Base-by-base conservation (phyloP, 805 yeast genomes). In the Jamesozyma piceae region DNA sequence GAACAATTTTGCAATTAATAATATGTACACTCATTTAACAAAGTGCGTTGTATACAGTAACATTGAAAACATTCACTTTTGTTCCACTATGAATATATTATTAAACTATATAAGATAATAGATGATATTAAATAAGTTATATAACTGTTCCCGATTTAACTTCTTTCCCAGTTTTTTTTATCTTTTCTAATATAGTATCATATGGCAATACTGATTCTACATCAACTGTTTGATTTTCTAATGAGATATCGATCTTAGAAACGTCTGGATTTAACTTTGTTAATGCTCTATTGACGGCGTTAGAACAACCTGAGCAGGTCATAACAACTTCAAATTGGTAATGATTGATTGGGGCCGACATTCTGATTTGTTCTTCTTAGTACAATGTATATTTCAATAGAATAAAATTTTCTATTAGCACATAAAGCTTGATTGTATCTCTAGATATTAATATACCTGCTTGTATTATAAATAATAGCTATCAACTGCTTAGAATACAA, bases 81-180 rank as follows among this genome's bases (percentile, higher is more conserved):
- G n/a, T n/a, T n/a, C n/a, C n/a, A n/a, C n/a, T n/a, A n/a, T n/a
- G n/a, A n/a, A n/a, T n/a, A n/a, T n/a, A n/a, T n/a, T n/a, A n/a
- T n/a, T n/a, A n/a, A n/a, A n/a, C n/a, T n/a, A n/a, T n/a, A n/a
- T n/a, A n/a, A n/a, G n/a, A n/a, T n/a, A n/a, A n/a, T n/a, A n/a
- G n/a, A n/a, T n/a, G n/a, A n/a, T n/a, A n/a, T n/a, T n/a, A n/a
- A n/a, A n/a, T n/a, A n/a, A n/a, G n/a, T n/a, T n/a, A n/a, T 13
- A 81, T 55, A 35, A 72, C 66, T 53, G 72, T 72, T 11, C 95
- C 95, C 26, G 72, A 69, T 37, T 73, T 68, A 45, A 90, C 82
- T 54, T 78, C 78, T 69, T 90, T 90, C 30, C 97, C 97, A 1
- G 97, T 88, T 71, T 90, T 90, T 48, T 80, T 68, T 49, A 90